phyloP scores from a whole-genome alignment of 257 asterid species.

The Solanum dulcamara region DNA sequence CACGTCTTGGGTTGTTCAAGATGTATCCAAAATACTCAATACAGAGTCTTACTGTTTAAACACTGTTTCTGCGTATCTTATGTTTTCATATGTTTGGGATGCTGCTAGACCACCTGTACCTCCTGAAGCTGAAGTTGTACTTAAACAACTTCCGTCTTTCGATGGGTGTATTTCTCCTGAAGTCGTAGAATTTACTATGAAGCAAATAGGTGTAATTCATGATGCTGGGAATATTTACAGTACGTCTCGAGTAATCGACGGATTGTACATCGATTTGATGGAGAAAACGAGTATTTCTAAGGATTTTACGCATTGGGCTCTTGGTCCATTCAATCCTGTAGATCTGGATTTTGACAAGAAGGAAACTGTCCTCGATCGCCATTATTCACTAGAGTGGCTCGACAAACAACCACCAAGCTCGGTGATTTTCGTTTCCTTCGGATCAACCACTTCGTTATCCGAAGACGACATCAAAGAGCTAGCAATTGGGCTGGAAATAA shows the following conservation, averaged over 20 bases:
- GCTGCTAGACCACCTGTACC: conserved; percentile 1
- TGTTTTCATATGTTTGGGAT: conserved; percentile 9
- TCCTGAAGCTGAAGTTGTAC: not conserved
- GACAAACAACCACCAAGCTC: conserved; percentile 26
- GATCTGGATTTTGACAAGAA: not conserved
- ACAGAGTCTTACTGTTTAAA: conserved; percentile 36
- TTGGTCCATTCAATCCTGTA: conserved; percentile 19
- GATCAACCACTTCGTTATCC: conserved; percentile 36
- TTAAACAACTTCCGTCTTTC: not conserved
- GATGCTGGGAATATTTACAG: conserved; percentile 7
- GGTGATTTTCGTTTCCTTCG: conserved; percentile 47
- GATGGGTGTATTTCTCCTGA: not conserved
- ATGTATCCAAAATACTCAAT: conserved; percentile 16
- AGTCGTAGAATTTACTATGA: not conserved
- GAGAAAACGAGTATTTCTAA: not conserved
- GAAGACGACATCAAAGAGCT: conserved; percentile 39
- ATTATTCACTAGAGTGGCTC: conserved; percentile 35
- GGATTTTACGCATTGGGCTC: conserved; percentile 9
- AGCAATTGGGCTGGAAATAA: conserved; percentile 40
- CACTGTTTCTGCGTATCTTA: conserved; percentile 21
- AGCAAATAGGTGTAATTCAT: not conserved
- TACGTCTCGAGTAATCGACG: not conserved
- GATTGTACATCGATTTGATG: not conserved
- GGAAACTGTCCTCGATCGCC: not conserved
- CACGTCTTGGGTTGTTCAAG: conserved; percentile 40